Percentiles rank a stretch among this genome's conserved stretches.
Evolutionary conservation across 257 asterid species (phyloP).

Genomic region (Solanum chaucha): DNA sequence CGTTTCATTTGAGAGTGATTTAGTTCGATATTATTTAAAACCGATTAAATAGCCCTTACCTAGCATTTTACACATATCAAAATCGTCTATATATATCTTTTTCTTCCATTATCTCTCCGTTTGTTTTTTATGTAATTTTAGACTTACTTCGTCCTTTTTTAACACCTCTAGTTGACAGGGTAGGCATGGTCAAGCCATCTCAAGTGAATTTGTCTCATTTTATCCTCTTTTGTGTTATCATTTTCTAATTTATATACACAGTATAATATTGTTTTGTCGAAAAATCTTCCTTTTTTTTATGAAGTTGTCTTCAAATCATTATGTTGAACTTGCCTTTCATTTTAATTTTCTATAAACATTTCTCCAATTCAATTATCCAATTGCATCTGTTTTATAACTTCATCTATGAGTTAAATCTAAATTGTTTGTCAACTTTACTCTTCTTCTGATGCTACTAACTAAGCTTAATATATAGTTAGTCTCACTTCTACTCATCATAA

Average conservation of each 20-base stretch:
- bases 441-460: too few relatives aligned
- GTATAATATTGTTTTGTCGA: neutral
- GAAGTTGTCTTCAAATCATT: neutral
- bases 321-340: neutral
- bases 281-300: neutral
- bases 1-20: neutral
- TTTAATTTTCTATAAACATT: neutral
- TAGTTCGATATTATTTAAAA: too few relatives aligned
- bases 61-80: too few relatives aligned
- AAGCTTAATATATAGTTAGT: too few relatives aligned
- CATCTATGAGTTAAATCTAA: neutral
- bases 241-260: neutral
- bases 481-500: too few relatives aligned
- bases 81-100: too few relatives aligned
- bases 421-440: neutral
- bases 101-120: neutral
- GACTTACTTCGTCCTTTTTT: too few relatives aligned
- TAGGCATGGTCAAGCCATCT: too few relatives aligned
- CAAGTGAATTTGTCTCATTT: too few relatives aligned
- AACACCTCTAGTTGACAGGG: too few relatives aligned
- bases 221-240: neutral
- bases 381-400: neutral
- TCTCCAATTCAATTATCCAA: neutral
- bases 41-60: too few relatives aligned
- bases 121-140: neutral